Percentiles rank a stretch among this genome's conserved stretches.
These are phyloP conservation scores for Chionographis japonica DNA, from an alignment of 106 monocot species.

Conservation along the genomic window DNA sequence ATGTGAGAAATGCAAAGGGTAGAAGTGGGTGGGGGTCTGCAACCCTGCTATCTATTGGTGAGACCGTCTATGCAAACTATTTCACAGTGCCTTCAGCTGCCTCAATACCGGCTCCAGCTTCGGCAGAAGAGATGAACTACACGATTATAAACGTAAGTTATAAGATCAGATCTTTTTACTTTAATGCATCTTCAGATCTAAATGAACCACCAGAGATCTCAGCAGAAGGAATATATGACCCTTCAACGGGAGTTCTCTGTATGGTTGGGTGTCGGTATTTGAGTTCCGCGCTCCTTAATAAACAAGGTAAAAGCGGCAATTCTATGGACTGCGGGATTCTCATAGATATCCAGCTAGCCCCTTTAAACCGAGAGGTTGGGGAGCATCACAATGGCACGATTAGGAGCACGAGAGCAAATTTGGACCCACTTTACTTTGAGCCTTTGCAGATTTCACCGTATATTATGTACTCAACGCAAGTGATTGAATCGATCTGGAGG, in stretches of 20 bases:
- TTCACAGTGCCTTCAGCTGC: neutral
- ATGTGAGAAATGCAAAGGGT: neutral
- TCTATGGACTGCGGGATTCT: constrained; percentile 11
- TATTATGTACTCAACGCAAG: neutral
- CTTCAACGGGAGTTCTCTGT: constrained; percentile 14
- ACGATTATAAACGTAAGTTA: constrained; percentile 22
- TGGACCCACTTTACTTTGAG: constrained; percentile 29
- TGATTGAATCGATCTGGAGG: constrained; percentile 13
- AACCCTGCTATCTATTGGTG: constrained; percentile 15
- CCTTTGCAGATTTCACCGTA: constrained; percentile 7
- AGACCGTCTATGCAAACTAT: neutral
- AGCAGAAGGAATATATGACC: constrained; percentile 30
- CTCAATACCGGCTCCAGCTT: neutral
- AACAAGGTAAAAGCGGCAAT: neutral
- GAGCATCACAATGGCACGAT: constrained; percentile 15
- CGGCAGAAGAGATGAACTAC: neutral
- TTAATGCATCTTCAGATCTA: neutral
- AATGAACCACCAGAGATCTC: constrained; percentile 1
- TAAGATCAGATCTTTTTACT: neutral
- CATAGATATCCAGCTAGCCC: constrained; percentile 10
- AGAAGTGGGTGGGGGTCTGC: neutral
- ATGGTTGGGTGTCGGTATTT: constrained; percentile 19
- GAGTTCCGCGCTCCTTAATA: too few relatives aligned
- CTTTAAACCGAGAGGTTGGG: neutral
- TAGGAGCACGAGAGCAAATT: constrained; percentile 19